Evolutionary conservation across 306 rosid species (phyloP).

Genomic region (Begonia fuchsioides): DNA sequence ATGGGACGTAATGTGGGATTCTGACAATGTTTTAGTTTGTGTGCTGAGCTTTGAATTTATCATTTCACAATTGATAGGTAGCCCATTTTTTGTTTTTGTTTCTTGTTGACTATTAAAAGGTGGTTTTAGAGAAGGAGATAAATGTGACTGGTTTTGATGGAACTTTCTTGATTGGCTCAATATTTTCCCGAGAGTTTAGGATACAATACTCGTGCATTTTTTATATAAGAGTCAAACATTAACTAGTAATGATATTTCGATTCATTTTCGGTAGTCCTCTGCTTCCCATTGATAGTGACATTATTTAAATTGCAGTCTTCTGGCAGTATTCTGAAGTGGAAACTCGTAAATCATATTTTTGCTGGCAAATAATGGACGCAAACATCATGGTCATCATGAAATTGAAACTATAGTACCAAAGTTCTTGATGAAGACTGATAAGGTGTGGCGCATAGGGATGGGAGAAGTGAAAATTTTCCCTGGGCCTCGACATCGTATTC

Average conservation of each 20-base stretch:
- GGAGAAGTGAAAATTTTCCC: constrained; percentile 67
- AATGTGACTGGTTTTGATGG: no score
- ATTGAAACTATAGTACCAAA: constrained; percentile 18
- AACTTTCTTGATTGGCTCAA: no score
- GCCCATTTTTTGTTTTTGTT: not conserved
- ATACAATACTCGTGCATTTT: no score
- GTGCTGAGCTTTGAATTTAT: not conserved
- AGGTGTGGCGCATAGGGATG: constrained; percentile 52
- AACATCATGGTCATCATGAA: constrained; percentile 8
- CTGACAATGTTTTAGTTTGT: constrained; percentile 2
- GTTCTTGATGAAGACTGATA: constrained; percentile 54
- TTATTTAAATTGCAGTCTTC: no score
- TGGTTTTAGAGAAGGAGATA: no score
- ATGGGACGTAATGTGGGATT: not conserved
- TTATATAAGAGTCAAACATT: no score
- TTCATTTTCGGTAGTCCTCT: no score
- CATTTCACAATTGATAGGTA: not conserved
- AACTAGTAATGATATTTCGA: no score
- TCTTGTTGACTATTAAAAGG: no score
- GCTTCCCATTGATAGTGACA: no score
- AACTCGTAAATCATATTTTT: not conserved
- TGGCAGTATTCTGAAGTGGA: not conserved
- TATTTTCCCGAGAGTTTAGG: no score
- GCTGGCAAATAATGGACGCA: not conserved
- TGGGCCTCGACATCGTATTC: constrained; percentile 80